Base-by-base conservation (phyloP, 805 yeast genomes). In the Nakazawaea holstii region DNA sequence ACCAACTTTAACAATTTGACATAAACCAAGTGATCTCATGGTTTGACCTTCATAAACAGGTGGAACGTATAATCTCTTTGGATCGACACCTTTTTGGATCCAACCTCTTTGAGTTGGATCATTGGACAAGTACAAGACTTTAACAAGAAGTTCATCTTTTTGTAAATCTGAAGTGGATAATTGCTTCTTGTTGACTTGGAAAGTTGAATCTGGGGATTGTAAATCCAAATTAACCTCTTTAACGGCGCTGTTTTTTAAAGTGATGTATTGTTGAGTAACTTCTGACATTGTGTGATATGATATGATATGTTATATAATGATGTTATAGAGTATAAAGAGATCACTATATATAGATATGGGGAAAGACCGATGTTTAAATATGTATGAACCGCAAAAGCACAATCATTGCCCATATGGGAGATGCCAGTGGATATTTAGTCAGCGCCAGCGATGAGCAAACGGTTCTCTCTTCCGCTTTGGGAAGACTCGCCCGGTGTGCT, bases 61-160 rank as follows among this genome's bases (percentile, higher is more conserved):
- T 6, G 66, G 61, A 27, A 58, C 55, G 54, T 72, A 72, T 35
- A 55, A 47, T 52, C 66, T 59, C 42, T 57, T 52, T 2, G 66
- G 54, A 43, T 66, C 60, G 27, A 53, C 54, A 45, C 56, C 62
- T 48, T 67, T 68, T 39, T 64, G 63, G 50, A 79, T 78, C 80
- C 84, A 77, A 41, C 70, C 69, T 59, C 81, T 77, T 55, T 79
- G 82, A 14, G 84, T 77, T 11, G 86, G 85, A 57, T 80, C 85
- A 53, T 80, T 76, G 24, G 84, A 77, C 8, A 79, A 51, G 50
- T 69, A 73, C 38, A 72, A 52, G 2, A 67, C 57, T 57, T 78
- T 73, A n/a, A 77, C 61, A 11, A 74, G 57, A 10, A 79, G 45
- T 42, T 77, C 72, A 41, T 69, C 73, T 2, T 65, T 68, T 26